These are phyloP conservation scores for Ascochyta rabiei DNA, from an alignment of 2,329 filamentous ascomycete genomes.

Conservation along the genomic window DNA sequence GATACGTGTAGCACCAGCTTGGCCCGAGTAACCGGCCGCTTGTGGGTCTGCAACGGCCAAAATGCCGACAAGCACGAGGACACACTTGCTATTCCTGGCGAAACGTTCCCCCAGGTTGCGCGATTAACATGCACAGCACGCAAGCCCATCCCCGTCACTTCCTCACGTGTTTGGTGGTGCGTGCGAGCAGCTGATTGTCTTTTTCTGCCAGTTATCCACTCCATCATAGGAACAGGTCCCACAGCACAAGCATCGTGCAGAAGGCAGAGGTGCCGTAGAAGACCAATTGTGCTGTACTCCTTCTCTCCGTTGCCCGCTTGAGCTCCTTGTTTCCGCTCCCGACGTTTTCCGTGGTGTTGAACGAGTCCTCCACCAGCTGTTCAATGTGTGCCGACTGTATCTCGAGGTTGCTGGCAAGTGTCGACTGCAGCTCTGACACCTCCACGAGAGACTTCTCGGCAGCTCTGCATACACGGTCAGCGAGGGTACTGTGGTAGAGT, in stretches of 20 bases:
- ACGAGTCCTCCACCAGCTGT: conserved; percentile 83
- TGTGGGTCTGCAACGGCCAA: conserved; percentile 25
- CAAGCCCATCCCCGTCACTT: conserved; percentile 2
- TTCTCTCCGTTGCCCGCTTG: conserved; percentile 72
- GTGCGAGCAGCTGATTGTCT: conserved; percentile 6
- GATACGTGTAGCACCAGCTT: conserved; percentile 4
- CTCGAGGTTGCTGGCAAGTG: conserved; percentile 83
- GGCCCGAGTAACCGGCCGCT: conserved; percentile 12
- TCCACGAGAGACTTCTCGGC: conserved; percentile 90
- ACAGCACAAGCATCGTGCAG: conserved; percentile 54
- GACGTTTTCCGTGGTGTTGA: conserved; percentile 82
- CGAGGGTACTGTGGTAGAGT: background rate
- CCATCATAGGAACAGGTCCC: conserved; percentile 56
- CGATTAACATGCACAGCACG: conserved; percentile 7
- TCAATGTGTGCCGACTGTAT: conserved; percentile 89
- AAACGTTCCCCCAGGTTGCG: conserved; percentile 21
- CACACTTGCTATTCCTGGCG: conserved; percentile 26
- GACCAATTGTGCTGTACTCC: conserved; percentile 56
- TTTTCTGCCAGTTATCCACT: background rate
- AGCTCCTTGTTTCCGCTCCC: conserved; percentile 89
- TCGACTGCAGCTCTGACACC: conserved; percentile 89
- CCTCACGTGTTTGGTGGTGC: conserved; percentile 18
- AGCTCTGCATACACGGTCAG: conserved; percentile 60
- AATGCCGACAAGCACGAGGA: conserved; percentile 21
- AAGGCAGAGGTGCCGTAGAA: conserved; percentile 56